Base-by-base conservation (phyloP, 192 early-diverging fungal genomes). In the Kappamyces sp. region DNA sequence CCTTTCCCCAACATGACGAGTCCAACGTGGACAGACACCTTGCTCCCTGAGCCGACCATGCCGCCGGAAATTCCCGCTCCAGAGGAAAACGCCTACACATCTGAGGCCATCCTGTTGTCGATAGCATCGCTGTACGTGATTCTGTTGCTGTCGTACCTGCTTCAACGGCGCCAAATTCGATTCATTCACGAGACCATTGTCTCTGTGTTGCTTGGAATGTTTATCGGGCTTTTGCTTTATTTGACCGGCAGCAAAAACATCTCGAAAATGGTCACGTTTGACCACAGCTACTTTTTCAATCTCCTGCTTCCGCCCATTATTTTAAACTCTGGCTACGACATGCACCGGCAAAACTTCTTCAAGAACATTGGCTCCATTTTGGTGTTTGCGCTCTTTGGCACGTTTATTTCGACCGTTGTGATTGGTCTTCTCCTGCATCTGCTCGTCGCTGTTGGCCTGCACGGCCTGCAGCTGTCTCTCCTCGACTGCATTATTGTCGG, bases 251-350 rank as follows among this genome's bases (percentile, higher is more conserved):
- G 61, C 49, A 51, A 66, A 15, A 72, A 77, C 49, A 73, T 94
- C 41, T 83, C 85, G 61, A 71, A 86, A 40, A 87, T 92, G 75
- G 87, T 98, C 23, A 86, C 86, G n/a, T 95, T 97, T 64, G 85
- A 93, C 60, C 84, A 86, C 65, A 84, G 83, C 0, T 87, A 92
- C 49, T 98, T 98, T 63, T 98, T 98, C 81, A 98, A 96, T 68
- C 70, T 98, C 59, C 65, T 98, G 4, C 80, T 98, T 51, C 96
- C 96, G 13, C 96, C 96, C 2, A 97, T 98, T 60, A 97, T 98
- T 65, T 76, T 98, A 13, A 92, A 95, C 66, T 94, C 92, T 53
- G 41, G 23, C 23, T 23, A 23, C 23, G 23, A 23, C 23, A 15
- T 52, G 9, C 15, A 52, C 6, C 64, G 84, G 83, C 76, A 82